A percentile compares a stretch with the other conserved stretches of the same genome.
Conservation (phyloP, 78 protist genomes). For the Mantamonas sphyraenae region DNA sequence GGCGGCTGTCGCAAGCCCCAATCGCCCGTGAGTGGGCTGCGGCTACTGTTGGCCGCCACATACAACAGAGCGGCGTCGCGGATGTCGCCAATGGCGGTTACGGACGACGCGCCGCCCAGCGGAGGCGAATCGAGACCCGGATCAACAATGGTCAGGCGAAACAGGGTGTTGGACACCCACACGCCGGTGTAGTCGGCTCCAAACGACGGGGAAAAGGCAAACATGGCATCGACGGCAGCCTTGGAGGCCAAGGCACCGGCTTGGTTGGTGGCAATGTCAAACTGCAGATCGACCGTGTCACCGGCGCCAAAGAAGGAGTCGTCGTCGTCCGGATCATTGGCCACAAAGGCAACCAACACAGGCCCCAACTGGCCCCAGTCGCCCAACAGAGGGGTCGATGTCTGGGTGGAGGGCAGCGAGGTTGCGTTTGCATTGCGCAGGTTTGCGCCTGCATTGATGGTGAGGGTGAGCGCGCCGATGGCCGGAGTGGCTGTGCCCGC, state of each 20-base stretch:
- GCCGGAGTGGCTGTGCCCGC: background rate
- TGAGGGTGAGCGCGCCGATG: background rate
- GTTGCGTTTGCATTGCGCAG: background rate
- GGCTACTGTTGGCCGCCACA: background rate
- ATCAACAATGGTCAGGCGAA: background rate
- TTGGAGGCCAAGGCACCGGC: background rate
- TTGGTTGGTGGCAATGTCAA: background rate
- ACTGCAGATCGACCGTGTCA: background rate
- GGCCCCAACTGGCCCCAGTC: background rate
- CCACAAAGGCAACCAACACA: background rate
- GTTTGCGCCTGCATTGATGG: background rate
- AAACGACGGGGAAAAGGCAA: background rate
- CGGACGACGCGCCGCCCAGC: background rate
- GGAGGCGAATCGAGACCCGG: too few species aligned
- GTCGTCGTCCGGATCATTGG: conserved; percentile 1
- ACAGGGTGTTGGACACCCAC: background rate
- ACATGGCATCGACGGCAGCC: background rate
- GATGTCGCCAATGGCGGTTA: background rate
- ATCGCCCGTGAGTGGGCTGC: background rate
- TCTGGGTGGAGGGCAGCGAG: background rate
- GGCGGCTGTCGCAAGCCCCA: too few species aligned
- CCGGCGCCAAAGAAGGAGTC: background rate
- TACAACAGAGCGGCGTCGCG: background rate
- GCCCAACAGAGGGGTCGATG: background rate
- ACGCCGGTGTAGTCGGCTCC: background rate